Conservation (phyloP, 1,139 yeast species). For the Protomyces inundatus region DNA sequence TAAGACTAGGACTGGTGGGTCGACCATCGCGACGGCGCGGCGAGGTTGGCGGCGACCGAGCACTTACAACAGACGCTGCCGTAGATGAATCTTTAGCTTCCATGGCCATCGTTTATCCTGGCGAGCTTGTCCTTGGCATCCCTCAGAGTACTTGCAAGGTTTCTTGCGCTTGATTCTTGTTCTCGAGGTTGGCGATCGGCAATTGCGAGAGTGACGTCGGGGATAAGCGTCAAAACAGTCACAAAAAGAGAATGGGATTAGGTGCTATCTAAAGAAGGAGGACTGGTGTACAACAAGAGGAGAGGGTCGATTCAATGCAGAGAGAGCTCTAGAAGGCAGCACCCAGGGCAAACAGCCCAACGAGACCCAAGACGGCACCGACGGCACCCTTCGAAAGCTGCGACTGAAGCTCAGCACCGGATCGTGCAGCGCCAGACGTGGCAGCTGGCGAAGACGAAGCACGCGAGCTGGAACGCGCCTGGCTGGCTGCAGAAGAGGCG, state of each 20-base stretch:
- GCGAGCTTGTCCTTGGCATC: no score
- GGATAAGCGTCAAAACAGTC: not conserved
- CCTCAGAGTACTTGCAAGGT: no score
- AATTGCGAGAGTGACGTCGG: not conserved
- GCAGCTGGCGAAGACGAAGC: not conserved
- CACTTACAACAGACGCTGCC: no score
- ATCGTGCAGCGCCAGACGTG: not conserved
- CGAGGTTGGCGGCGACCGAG: no score
- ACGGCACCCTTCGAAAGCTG: not conserved
- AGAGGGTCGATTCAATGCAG: not conserved
- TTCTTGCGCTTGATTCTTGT: no score
- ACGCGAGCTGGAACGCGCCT: conserved; percentile 1
- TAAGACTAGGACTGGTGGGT: no score
- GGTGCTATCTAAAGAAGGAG: not conserved
- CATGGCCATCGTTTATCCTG: no score
- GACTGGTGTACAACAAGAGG: not conserved
- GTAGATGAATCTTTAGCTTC: no score
- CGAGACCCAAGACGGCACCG: not conserved
- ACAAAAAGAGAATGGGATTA: not conserved
- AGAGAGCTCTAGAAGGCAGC: not conserved
- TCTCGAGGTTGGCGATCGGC: no score
- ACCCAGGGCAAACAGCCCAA: not conserved
- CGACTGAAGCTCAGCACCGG: not conserved
- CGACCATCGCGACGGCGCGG: no score
- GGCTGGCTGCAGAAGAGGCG: conserved; percentile 7